Evolutionary conservation across 2,329 filamentous ascomycete species (phyloP), one percentile per base, ranked within the genome.

Genomic region (Alternaria sp.): DNA sequence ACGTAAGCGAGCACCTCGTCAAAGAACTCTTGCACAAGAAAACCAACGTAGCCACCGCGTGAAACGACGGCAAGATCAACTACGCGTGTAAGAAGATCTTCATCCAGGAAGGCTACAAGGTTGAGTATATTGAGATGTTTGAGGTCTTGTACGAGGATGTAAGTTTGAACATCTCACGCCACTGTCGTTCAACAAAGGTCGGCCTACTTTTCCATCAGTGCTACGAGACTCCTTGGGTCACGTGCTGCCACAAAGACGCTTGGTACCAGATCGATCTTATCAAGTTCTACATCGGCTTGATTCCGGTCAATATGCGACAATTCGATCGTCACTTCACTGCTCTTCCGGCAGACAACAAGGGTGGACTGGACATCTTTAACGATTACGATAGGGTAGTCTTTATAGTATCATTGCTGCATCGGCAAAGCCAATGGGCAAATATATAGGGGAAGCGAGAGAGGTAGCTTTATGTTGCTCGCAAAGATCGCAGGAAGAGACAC

Each of bases 321-420:
- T 44, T 44, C 24, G 17, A 44, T 14, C 41, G 41, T 24, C 41
- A 44, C 26, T 44, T 29, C 41, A 44, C 29, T 28, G 41, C 41
- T 8, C 9, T 44, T n/a, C 41, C 41, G 3, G 41, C 41, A 3
- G 41, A 44, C 7, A 24, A 44, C 14, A 29, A 29, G 6, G 24
- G 24, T 6, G 41, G 41, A 2, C 41, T 6, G 3, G 41, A 17
- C 17, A 7, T 3, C 9, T 44, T 29, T 10, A 44, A 44, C 5
- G 41, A 44, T 28, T 44, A 44, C 41, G 41, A 44, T 24, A 44
- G 28, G 41, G 24, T 28, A 44, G 26, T 3, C 26, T 44, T 1
- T 24, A 44, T 24, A 29, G 4, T 4, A 44, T 44, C 41, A 26
- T 44, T 10, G 41, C 41, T 24, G 23, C 28, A 1, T 28, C 41